Base-by-base conservation (phyloP, 108 stramenopile genomes). In the Fragilaria radians region DNA sequence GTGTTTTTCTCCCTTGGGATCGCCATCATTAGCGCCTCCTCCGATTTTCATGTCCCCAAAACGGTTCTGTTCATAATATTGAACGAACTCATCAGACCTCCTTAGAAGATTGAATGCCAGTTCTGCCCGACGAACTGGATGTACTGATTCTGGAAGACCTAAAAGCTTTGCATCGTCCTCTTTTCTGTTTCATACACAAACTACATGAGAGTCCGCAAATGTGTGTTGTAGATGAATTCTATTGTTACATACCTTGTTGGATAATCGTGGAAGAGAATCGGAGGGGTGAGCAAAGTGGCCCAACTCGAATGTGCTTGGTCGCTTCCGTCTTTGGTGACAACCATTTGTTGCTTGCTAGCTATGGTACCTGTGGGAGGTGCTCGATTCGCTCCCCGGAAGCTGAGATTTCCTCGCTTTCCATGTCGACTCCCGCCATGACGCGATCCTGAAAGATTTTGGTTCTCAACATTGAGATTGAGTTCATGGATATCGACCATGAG, bases 51-150 rank as follows among this genome's bases (percentile, higher is more conserved):
- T 87, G 42, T 89, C 91, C 34, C 91, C 91, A 59, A 88, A 93
- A 11, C 92, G 82, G 73, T 93, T 93, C 46, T 81, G 79, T 73
- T 93, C 92, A 56, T 93, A 93, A 45, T 93, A 93, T 54, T 82
- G 71, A 21, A 85, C 79, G 54, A 93, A 93, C 65, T 93, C 92
- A 30, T 93, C 88, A 1, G 79, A 68, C 46, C 74, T 63, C 18
- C 92, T 86, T 54, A 93, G 54, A 23, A 93, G 73, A 46, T 73
- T 80, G 66, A 86, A 93, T 9, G 92, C 92, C 29, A 80, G 61
- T 73, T 93, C 92, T 0, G 92, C 92, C 52, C 92, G 74, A 53
- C 92, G 74, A 1, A 93, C 92, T 4, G 92, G 92, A 58, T 93
- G 88, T 7, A 93, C 92, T 4, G 88, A 86, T 68, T 93, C 92